phyloP scores from a whole-genome alignment of 257 asterid genomes.

The Petrea volubilis region DNA sequence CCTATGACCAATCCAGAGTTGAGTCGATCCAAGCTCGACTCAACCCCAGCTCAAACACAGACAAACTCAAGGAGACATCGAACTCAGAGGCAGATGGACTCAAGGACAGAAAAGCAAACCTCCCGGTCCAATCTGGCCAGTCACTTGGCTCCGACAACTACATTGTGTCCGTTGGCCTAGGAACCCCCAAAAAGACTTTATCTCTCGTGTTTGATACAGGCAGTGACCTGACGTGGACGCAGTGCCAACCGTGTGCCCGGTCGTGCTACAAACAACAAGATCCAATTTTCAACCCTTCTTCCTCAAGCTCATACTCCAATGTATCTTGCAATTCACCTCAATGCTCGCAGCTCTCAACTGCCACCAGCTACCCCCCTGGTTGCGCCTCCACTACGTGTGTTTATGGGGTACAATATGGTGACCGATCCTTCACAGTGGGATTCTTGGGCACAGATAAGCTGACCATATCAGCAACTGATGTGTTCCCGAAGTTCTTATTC shows the following conservation, averaged over 20 bases:
- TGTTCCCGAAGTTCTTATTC: conserved; percentile 46
- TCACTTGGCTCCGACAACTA: conserved; percentile 63
- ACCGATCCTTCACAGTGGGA: conserved; percentile 58
- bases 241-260: conserved; percentile 60
- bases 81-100: neutral
- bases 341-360: conserved; percentile 48
- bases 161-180: conserved; percentile 61
- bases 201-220: conserved; percentile 77
- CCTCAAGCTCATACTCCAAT: conserved; percentile 54
- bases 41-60: neutral
- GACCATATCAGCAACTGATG: conserved; percentile 44
- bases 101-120: conserved; percentile 24
- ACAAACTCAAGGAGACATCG: neutral
- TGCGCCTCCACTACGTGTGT: conserved; percentile 51
- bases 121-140: conserved; percentile 54
- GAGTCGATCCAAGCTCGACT: conserved; percentile 50
- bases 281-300: conserved; percentile 54
- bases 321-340: conserved; percentile 42
- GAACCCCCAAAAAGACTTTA: conserved; percentile 49
- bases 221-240: conserved; percentile 88
- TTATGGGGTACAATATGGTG: conserved; percentile 61
- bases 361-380: conserved; percentile 42
- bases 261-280: conserved; percentile 62
- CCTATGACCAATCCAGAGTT: conserved; percentile 54
- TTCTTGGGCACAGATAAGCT: conserved; percentile 51